Evolutionary conservation across 148 eudicot species (phyloP), one percentile per base, ranked within the genome.

Genomic region (Diospyros kaki): DNA sequence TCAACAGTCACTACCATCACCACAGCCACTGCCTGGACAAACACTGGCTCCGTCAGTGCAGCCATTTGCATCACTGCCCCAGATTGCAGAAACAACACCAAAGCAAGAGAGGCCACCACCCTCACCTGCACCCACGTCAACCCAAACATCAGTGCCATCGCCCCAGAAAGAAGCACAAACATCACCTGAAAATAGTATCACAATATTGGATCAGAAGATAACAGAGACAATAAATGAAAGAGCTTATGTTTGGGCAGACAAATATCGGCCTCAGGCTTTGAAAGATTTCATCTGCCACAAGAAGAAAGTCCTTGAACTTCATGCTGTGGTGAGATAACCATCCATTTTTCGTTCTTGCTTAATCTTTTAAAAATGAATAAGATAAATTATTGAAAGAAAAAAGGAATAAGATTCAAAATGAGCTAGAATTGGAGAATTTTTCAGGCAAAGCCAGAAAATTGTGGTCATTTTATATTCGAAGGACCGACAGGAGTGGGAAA

Each of bases 401-500:
- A n/a, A 60, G 3, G 40, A n/a, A 60, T 2, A 3, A 6, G 41
- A 60, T 60, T n/a, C 0, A 6, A 60, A 60, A 3, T 3, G 39
- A n/a, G 64, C 13, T 60, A 40, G 68, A 11, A 4, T 64, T 64
- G 68, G 42, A 39, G 7, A 9, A 63, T 38, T 9, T 42, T 70
- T 77, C 79, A 80, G 76, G 79, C 67, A 2, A 72, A 40, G 62
- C 58, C 51, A 43, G 76, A 61, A 10, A 53, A 82, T 0, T 71
- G 81, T 64, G 66, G 78, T 39, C 85, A 85, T 39, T 85, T 74
- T 64, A 79, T 85, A 77, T 82, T 85, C 69, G 83, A 82, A 80
- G 85, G 88, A 64, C 78, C 63, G 18, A 75, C 83, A 58, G 88
- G 88, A 48, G 88, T 85, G 55, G 88, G 88, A 14, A 85, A 85